A percentile compares a stretch with the other conserved stretches of the same genome.
Evolutionary conservation across 257 asterid genomes (phyloP).

Genomic region (Capsicum pubescens): DNA sequence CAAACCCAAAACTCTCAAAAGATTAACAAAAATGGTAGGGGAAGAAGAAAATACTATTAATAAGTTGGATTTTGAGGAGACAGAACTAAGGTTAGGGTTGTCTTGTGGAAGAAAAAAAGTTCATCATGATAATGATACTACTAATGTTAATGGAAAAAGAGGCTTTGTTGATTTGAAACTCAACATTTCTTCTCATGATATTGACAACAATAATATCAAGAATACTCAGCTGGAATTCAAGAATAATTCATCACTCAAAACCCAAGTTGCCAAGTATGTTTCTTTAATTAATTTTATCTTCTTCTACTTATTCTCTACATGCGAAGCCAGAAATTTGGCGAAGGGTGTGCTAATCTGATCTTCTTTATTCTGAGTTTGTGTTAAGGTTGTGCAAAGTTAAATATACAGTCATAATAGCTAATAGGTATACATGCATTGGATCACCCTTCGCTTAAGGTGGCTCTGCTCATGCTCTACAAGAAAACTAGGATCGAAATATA

Average conservation of each 20-base stretch:
- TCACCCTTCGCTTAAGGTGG: too few species aligned
- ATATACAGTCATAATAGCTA: too few species aligned
- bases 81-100: conserved; percentile 41
- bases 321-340: too few species aligned
- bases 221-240: neutral
- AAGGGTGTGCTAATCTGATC: too few species aligned
- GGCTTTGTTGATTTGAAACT: conserved; percentile 40
- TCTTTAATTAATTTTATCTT: neutral
- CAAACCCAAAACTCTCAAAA: conserved; percentile 3
- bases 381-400: too few species aligned
- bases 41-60: neutral
- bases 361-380: too few species aligned
- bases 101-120: conserved; percentile 29
- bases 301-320: neutral
- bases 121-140: neutral
- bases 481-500: too few species aligned
- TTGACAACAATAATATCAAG: neutral
- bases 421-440: too few species aligned
- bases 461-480: too few species aligned
- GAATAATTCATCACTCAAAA: neutral
- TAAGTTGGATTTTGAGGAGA: conserved; percentile 41
- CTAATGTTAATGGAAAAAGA: conserved; percentile 37
- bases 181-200: conserved; percentile 23
- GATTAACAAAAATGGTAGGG: conserved; percentile 21
- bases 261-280: neutral